Conservation (phyloP, 352 stramenopile genomes). For the Globisporangium perplexum region DNA sequence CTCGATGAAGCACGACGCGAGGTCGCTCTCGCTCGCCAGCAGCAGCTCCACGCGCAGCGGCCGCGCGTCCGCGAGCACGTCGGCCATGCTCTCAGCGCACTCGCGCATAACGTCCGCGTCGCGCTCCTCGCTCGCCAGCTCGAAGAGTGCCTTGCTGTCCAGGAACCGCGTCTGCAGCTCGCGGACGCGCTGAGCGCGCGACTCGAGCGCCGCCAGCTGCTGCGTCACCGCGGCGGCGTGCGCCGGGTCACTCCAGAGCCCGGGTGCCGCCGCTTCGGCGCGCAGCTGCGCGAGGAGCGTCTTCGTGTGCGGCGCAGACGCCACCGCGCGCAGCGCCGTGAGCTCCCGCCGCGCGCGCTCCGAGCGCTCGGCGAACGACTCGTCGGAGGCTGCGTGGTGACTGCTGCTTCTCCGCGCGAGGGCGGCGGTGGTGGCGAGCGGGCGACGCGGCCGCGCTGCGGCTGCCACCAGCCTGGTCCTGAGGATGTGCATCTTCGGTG, state of each 20-base stretch:
- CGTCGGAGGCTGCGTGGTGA: slow-evolving; percentile 5
- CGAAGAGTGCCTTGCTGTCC: slow-evolving; percentile 59
- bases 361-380: slow-evolving; percentile 35
- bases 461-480: no score
- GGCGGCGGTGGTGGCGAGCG: no score
- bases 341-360: slow-evolving; percentile 36
- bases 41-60: slow-evolving; percentile 58
- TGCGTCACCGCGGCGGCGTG: slow-evolving; percentile 52
- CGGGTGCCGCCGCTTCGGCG: slow-evolving; percentile 25
- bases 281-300: slow-evolving; percentile 40
- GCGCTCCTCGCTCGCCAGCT: slow-evolving; percentile 51
- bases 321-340: slow-evolving; percentile 42
- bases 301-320: slow-evolving; percentile 24
- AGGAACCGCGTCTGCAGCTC: slow-evolving; percentile 43
- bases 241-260: slow-evolving; percentile 63
- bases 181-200: slow-evolving; percentile 26
- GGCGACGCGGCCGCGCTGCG: no score
- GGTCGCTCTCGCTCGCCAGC: slow-evolving; percentile 46
- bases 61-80: slow-evolving; percentile 34
- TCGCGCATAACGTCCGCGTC: slow-evolving; percentile 47
- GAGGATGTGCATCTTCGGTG: no score
- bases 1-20: slow-evolving; percentile 69
- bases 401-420: neutral
- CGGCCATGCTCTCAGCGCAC: slow-evolving; percentile 34
- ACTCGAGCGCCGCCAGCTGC: slow-evolving; percentile 49